A percentile compares a stretch with the other conserved stretches of the same genome.
Evolutionary conservation across 108 stramenopile genomes (phyloP).

Genomic region (Cafeteria roenbergensis): DNA sequence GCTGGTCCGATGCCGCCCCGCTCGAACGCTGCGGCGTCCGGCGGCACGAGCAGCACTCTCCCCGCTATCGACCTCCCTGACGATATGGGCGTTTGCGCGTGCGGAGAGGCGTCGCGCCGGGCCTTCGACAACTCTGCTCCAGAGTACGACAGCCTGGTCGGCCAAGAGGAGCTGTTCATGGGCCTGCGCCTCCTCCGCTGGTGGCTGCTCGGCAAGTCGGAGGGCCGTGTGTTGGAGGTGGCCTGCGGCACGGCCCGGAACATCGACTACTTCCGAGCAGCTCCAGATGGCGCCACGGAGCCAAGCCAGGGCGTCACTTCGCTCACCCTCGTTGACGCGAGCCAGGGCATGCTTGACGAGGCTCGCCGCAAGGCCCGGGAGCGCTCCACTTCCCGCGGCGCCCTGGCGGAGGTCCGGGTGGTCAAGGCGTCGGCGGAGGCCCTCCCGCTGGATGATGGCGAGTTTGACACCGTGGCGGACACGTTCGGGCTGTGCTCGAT

Average conservation of each 20-base stretch:
- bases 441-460: constrained; percentile 43
- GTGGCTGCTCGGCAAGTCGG: not conserved
- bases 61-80: too few relatives aligned
- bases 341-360: constrained; percentile 57
- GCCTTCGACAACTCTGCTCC: too few relatives aligned
- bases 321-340: constrained; percentile 59
- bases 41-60: too few relatives aligned
- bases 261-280: constrained; percentile 47
- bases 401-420: not conserved
- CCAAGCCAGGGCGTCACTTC: constrained; percentile 34
- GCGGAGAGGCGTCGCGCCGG: too few relatives aligned
- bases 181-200: not conserved
- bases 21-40: too few relatives aligned
- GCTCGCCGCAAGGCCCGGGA: constrained; percentile 17
- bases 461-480: constrained; percentile 72
- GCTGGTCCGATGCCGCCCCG: too few relatives aligned
- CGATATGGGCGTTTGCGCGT: too few relatives aligned
- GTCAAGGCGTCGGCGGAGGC: constrained; percentile 8
- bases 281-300: not conserved
- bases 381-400: not conserved
- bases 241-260: constrained; percentile 72
- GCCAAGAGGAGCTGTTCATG: not conserved
- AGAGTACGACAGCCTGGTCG: not conserved
- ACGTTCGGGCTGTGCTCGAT: constrained; percentile 78
- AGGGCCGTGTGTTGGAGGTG: constrained; percentile 64